Evolutionary conservation across 2,329 filamentous ascomycete species (phyloP).

Genomic region (Onygena corvina): DNA sequence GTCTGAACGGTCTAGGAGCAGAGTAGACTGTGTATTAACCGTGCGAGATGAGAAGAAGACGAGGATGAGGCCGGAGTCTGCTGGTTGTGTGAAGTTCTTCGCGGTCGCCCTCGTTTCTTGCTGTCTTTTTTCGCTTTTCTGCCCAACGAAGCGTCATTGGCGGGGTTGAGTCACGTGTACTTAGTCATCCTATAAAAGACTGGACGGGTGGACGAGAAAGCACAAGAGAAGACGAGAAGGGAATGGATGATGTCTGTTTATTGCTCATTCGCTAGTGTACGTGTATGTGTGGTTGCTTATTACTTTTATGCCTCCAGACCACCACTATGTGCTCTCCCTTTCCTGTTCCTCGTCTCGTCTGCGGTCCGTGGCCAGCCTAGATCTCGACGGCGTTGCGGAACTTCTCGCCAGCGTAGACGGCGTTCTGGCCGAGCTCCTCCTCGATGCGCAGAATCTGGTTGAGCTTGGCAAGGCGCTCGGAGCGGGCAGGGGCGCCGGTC

Average conservation of each 20-base stretch:
- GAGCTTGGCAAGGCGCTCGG: constrained; percentile 97
- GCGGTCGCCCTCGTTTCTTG: not conserved
- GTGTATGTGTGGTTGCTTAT: not conserved
- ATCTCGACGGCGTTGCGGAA: constrained; percentile 87
- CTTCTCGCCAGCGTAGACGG: constrained; percentile 79
- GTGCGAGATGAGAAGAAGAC: too few relatives aligned
- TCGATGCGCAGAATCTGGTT: constrained; percentile 99
- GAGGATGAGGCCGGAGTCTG: not conserved
- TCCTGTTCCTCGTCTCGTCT: not conserved
- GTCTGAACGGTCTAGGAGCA: too few relatives aligned
- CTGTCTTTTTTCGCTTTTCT: not conserved
- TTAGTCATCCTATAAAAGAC: not conserved
- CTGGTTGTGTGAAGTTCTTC: not conserved
- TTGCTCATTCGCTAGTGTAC: constrained; percentile 2
- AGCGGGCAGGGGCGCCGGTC: constrained; percentile 90
- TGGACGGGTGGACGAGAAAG: too few relatives aligned
- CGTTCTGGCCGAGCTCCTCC: constrained; percentile 90
- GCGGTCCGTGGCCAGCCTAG: constrained; percentile 39
- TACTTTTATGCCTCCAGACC: not conserved
- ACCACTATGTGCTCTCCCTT: not conserved
- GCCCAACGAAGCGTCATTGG: constrained; percentile 7
- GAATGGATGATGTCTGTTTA: not conserved
- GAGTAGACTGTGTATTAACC: too few relatives aligned
- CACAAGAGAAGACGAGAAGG: too few relatives aligned
- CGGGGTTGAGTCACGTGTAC: not conserved